Conservation (phyloP, 495 filamentous ascomycete species). For the Aspergillus steynii region DNA sequence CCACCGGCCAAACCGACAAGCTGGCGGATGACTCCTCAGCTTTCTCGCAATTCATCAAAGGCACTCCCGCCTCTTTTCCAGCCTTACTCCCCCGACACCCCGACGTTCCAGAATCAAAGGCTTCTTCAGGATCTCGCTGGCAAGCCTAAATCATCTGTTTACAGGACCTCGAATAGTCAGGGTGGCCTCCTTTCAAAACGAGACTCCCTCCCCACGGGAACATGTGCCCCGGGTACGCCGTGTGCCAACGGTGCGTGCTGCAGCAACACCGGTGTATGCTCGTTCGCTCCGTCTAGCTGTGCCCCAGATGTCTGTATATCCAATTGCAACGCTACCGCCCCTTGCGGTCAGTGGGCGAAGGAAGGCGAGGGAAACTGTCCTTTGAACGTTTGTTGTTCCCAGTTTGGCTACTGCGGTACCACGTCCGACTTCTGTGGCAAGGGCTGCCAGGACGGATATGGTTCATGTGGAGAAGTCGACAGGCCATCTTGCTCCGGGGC, state of each 20-base stretch:
- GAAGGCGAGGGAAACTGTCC: slow-evolving; percentile 7
- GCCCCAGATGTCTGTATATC: slow-evolving; percentile 20
- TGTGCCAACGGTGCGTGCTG: slow-evolving; percentile 1
- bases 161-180: too few species aligned
- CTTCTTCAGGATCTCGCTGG: too few species aligned
- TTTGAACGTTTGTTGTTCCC: slow-evolving; percentile 19
- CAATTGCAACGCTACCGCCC: slow-evolving; percentile 43
- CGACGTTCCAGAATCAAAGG: too few species aligned
- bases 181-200: too few species aligned
- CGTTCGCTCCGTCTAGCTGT: background rate
- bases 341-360: slow-evolving; percentile 35
- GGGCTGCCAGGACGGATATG: slow-evolving; percentile 22
- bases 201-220: background rate
- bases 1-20: too few species aligned
- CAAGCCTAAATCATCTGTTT: too few species aligned
- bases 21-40: too few species aligned
- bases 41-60: too few species aligned
- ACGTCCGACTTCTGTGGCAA: slow-evolving; percentile 17
- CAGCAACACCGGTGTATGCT: background rate
- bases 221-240: background rate
- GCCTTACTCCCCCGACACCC: too few species aligned
- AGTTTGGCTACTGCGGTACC: slow-evolving; percentile 10
- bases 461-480: slow-evolving; percentile 6
- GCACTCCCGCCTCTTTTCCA: too few species aligned
- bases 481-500: slow-evolving; percentile 4